Conservation (phyloP, 768 basidiomycete genomes). For the Austroboletus festivus region DNA sequence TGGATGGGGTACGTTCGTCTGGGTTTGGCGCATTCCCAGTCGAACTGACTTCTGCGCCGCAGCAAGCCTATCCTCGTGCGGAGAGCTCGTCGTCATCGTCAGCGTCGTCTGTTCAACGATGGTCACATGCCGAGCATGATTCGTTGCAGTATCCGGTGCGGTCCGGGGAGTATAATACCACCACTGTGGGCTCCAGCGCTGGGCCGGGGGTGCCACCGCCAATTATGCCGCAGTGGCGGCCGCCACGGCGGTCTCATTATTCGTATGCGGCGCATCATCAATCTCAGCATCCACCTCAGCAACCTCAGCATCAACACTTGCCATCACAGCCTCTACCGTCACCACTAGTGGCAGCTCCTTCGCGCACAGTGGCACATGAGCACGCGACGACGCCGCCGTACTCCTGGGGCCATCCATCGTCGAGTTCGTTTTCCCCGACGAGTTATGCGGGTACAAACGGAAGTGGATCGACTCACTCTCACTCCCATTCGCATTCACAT, state of each 20-base stretch:
- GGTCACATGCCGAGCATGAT: conserved; percentile 18
- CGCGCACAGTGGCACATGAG: conserved; percentile 21
- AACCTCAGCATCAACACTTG: neutral
- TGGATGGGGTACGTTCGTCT: conserved; percentile 8
- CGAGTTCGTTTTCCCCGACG: neutral
- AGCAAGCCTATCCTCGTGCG: conserved; percentile 6
- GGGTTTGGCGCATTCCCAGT: neutral
- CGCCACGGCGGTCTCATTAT: conserved; percentile 28
- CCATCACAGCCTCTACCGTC: neutral
- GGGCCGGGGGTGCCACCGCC: conserved; percentile 7
- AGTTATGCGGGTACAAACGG: conserved; percentile 10
- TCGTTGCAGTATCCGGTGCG: conserved; percentile 2
- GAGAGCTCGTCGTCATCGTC: conserved; percentile 14
- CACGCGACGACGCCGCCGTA: conserved; percentile 12
- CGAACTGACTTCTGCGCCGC: conserved; percentile 3
- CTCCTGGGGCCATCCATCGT: conserved; percentile 14
- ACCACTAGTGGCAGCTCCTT: neutral
- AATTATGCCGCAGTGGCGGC: conserved; percentile 24
- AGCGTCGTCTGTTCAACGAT: conserved; percentile 8
- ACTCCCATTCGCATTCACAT: conserved; percentile 6
- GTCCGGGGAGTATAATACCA: conserved; percentile 11
- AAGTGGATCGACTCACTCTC: neutral
- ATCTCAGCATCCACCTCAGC: neutral
- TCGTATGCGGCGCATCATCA: conserved; percentile 22
- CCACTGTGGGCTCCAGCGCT: too few species aligned